Evolutionary conservation across 106 monocot genomes (phyloP).

Genomic region (Apostasia shenzhenica): DNA sequence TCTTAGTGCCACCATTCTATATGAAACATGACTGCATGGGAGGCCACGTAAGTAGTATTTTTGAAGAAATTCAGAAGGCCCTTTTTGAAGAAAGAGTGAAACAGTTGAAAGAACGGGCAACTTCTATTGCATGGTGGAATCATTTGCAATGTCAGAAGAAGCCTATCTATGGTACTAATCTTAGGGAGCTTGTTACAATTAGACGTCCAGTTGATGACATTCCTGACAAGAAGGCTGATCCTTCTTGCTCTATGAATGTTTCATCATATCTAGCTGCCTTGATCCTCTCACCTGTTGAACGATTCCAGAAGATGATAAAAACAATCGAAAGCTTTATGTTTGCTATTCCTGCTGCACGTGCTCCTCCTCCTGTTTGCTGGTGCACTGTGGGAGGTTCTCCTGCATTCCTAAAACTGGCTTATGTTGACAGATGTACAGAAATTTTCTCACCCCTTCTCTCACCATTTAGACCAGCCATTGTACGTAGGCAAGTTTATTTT

Average conservation of each 20-base stretch:
- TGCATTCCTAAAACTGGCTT: constrained; percentile 40
- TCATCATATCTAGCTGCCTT: constrained; percentile 77
- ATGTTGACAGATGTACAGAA: constrained; percentile 43
- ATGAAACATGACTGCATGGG: constrained; percentile 21
- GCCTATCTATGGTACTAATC: constrained; percentile 77
- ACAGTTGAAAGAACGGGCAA: constrained; percentile 61
- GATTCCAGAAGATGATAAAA: constrained; percentile 63
- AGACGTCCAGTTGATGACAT: constrained; percentile 70
- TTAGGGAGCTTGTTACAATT: constrained; percentile 63
- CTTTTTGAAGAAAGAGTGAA: constrained; percentile 72
- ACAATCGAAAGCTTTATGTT: constrained; percentile 85
- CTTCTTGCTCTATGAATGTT: constrained; percentile 71
- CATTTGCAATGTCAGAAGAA: constrained; percentile 62
- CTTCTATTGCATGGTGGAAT: constrained; percentile 92
- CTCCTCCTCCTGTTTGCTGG: constrained; percentile 77
- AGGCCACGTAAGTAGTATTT: constrained; percentile 49
- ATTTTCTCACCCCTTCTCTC: constrained; percentile 62
- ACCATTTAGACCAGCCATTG: constrained; percentile 80
- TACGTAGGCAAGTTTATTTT: constrained; percentile 95
- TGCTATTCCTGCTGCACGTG: constrained; percentile 90
- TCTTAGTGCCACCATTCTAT: constrained; percentile 5
- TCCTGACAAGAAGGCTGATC: constrained; percentile 60
- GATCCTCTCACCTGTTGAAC: constrained; percentile 66
- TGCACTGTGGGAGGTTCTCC: constrained; percentile 57
- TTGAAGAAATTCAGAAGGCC: constrained; percentile 78